Evolutionary conservation across 768 basidiomycete species (phyloP).

Genomic region (Leccinum subgranulosum): DNA sequence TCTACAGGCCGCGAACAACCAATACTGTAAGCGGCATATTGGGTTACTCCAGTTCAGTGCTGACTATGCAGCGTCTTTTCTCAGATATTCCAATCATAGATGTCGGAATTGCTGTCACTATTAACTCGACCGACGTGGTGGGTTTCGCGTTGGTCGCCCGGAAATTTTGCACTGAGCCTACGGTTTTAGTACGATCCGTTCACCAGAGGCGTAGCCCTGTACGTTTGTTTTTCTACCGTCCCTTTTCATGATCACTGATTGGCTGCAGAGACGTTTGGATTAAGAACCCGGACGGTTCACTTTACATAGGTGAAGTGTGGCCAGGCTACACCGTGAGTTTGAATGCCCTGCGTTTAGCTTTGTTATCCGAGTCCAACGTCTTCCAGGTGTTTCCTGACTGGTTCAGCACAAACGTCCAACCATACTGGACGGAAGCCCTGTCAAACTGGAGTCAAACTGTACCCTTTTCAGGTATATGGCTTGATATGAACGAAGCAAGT

Average conservation of each 20-base stretch:
- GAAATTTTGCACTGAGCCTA: not conserved
- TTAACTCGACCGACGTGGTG: conserved; percentile 61
- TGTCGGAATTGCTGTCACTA: conserved; percentile 52
- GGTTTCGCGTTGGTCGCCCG: conserved; percentile 18
- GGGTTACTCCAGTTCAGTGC: not conserved
- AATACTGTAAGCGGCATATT: conserved; percentile 17
- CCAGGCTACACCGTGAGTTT: conserved; percentile 66
- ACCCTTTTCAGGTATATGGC: conserved; percentile 60
- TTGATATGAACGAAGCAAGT: conserved; percentile 64
- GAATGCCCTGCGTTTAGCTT: not conserved
- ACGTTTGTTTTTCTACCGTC: conserved; percentile 8
- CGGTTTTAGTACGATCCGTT: conserved; percentile 61
- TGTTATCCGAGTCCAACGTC: not conserved
- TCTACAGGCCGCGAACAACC: conserved; percentile 17
- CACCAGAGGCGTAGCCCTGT: conserved; percentile 57
- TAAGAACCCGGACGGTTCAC: conserved; percentile 66
- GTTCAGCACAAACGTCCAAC: conserved; percentile 48
- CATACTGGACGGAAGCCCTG: conserved; percentile 59
- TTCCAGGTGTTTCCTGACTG: conserved; percentile 56
- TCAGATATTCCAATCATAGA: conserved; percentile 69
- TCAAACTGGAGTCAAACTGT: conserved; percentile 49
- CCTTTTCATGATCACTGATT: not conserved
- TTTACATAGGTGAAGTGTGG: conserved; percentile 75
- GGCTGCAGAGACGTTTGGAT: conserved; percentile 58
- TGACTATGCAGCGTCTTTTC: not conserved